phyloP scores from a whole-genome alignment of 2,329 filamentous ascomycete species.

The Pezicula radicicola region DNA sequence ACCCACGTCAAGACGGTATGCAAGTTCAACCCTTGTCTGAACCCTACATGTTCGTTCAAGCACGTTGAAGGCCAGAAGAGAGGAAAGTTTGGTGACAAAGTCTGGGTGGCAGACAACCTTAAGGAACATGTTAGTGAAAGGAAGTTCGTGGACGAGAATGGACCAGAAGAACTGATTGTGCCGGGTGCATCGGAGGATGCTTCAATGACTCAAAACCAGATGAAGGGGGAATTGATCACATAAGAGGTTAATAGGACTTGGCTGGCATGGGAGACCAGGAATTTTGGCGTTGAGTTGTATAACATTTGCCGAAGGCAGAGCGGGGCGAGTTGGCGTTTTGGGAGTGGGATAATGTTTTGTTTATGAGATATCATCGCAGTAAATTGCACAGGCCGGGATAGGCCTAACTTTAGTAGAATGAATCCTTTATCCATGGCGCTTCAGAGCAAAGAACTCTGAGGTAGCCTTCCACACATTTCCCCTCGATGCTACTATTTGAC shows the following conservation, averaged over 20 bases:
- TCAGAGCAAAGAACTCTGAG: conserved; percentile 23
- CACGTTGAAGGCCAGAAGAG: conserved; percentile 87
- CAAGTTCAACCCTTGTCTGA: conserved; percentile 88
- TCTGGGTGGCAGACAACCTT: conserved; percentile 68
- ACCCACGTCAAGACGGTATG: conserved; percentile 82
- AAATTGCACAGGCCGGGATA: not conserved
- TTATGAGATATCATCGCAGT: not conserved
- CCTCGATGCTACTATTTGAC: not conserved
- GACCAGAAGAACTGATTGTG: conserved; percentile 48
- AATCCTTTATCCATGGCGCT: conserved; percentile 17
- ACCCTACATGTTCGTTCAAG: conserved; percentile 83
- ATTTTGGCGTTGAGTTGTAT: conserved; percentile 14
- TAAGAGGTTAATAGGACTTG: conserved; percentile 10
- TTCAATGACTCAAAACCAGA: conserved; percentile 11
- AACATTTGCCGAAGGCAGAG: conserved; percentile 6
- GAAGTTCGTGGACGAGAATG: conserved; percentile 75
- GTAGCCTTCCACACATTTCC: conserved; percentile 9
- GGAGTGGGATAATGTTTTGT: not conserved
- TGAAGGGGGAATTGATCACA: conserved; percentile 17
- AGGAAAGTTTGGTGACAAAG: conserved; percentile 81
- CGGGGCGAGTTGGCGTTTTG: conserved; percentile 11
- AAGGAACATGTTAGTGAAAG: conserved; percentile 79
- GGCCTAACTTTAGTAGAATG: conserved; percentile 20
- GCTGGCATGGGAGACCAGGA: not conserved
- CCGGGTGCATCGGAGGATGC: conserved; percentile 13